Base-by-base conservation (phyloP, 2,329 filamentous ascomycete genomes). In the Conoideocrella luteorostrata region DNA sequence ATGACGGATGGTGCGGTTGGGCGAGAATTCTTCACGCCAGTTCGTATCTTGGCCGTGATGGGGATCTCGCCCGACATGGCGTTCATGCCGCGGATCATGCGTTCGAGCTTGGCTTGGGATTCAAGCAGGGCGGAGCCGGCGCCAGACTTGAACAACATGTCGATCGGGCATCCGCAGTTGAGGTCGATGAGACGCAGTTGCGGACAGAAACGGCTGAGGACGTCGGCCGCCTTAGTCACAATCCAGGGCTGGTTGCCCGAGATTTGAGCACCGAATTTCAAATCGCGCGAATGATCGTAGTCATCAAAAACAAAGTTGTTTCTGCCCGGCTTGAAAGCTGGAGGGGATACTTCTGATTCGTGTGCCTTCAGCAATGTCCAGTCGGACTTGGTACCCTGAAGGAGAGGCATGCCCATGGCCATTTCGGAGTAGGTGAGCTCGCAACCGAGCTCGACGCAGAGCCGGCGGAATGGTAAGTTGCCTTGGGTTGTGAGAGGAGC, bases 401-500 rank as follows among this genome's bases (percentile, higher is more conserved):
- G 75, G 33, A 98, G 68, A 9, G 91, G 90, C 64, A 95, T 70
- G 22, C 88, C 83, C 77, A 98, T 86, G 4, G 91, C 93, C 93
- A 98, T 98, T 66, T 98, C 93, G 0, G 91, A 97, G 70, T 95
- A 98, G 0, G 93, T 98, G 39, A 95, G 74, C 59, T 96, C 86
- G 22, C 89, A 90, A 28, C 93, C 93, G 20, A 97, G 76, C 44
- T 90, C 85, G 11, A 88, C 83, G 58, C 90, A 96, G 23, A 98
- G 78, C 39, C 93, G 80, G 45, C 93, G 84, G 70, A 95, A 98
- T 1, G 93, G 93, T 38, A 97, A 74, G 57, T 98, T 98, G 36
- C 93, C 93, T 66, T 97, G 93, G 0, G 93, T 98, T 1, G 93
- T 98, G 39, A 98, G 74, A 28, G 93, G 93, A 4, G 93, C 93